Conservation (phyloP, 2,329 filamentous ascomycete species). For the Cercospora canescens region DNA sequence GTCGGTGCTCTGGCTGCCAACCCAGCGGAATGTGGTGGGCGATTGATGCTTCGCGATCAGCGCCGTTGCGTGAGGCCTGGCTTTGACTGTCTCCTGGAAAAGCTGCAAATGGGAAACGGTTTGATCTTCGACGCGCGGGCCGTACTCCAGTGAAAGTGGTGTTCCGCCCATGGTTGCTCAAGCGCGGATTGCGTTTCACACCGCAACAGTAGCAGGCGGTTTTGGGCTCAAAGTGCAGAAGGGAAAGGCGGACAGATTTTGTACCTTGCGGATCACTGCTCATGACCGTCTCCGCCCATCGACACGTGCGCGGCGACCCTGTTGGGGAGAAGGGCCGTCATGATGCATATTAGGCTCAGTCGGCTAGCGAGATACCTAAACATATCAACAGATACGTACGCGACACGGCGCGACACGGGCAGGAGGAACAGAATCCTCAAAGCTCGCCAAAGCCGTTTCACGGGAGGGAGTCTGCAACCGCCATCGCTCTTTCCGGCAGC, state of each 20-base stretch:
- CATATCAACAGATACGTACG: conserved; percentile 10
- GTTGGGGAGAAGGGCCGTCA: conserved; percentile 16
- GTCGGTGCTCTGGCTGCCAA: conserved; percentile 31
- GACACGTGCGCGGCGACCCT: conserved; percentile 15
- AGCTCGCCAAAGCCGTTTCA: conserved; percentile 7
- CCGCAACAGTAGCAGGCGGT: conserved; percentile 15
- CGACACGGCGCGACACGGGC: conserved; percentile 11
- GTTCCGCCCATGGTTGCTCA: conserved; percentile 26
- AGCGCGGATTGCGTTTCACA: conserved; percentile 20
- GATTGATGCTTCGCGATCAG: conserved; percentile 35
- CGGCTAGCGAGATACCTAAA: conserved; percentile 8
- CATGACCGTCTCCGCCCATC: conserved; percentile 20
- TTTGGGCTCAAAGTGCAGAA: conserved; percentile 17
- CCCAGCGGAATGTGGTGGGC: conserved; percentile 32
- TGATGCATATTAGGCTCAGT: conserved; percentile 16
- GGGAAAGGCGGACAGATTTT: conserved; percentile 19
- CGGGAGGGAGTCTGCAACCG: conserved; percentile 4
- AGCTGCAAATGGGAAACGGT: conserved; percentile 33
- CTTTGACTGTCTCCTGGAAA: conserved; percentile 34
- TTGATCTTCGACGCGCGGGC: conserved; percentile 27
- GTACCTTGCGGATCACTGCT: conserved; percentile 21
- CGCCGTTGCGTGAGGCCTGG: conserved; percentile 32
- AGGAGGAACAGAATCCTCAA: conserved; percentile 3
- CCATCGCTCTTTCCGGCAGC: conserved; percentile 12
- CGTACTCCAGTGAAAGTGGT: conserved; percentile 29